A percentile compares a stretch with the other conserved stretches of the same genome.
phyloP scores from a whole-genome alignment of 2,329 filamentous ascomycete genomes.

The Trichoderma hamatum region DNA sequence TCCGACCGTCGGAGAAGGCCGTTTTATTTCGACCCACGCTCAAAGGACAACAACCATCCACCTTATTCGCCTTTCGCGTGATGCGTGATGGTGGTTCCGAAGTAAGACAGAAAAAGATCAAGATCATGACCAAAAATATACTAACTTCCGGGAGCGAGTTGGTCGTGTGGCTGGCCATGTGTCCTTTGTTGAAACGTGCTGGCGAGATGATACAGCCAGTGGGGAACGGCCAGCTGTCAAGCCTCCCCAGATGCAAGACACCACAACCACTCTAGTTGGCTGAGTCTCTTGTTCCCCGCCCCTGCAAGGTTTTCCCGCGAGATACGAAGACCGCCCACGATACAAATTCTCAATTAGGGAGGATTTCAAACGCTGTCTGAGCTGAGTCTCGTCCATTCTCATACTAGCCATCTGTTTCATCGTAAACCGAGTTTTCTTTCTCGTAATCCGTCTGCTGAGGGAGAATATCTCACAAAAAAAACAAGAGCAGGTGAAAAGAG shows the following conservation, averaged over 20 bases:
- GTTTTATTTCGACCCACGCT: constrained; percentile 18
- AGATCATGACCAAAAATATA: constrained; percentile 30
- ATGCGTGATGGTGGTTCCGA: constrained; percentile 19
- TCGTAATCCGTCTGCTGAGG: not conserved
- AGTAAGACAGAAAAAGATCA: constrained; percentile 30
- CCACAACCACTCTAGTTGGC: constrained; percentile 28
- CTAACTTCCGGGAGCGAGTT: constrained; percentile 23
- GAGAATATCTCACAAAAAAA: not conserved
- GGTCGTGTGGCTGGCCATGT: constrained; percentile 43
- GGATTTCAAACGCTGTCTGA: constrained; percentile 8
- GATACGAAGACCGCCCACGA: constrained; percentile 20
- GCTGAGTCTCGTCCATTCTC: constrained; percentile 5
- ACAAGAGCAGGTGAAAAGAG: constrained; percentile 1
- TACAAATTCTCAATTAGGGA: constrained; percentile 15
- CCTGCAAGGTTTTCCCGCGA: constrained; percentile 22
- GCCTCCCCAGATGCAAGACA: constrained; percentile 31
- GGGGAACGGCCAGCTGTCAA: constrained; percentile 40
- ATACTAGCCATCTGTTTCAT: constrained; percentile 13
- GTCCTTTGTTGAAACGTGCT: constrained; percentile 43
- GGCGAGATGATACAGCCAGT: constrained; percentile 38
- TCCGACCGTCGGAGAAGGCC: constrained; percentile 25
- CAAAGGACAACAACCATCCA: constrained; percentile 11
- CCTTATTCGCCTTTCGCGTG: constrained; percentile 16
- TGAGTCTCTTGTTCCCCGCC: constrained; percentile 25
- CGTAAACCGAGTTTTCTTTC: not conserved